These are phyloP conservation scores for Melastoma candidum DNA, from an alignment of 441 rosid genomes.

Conservation along the genomic window DNA sequence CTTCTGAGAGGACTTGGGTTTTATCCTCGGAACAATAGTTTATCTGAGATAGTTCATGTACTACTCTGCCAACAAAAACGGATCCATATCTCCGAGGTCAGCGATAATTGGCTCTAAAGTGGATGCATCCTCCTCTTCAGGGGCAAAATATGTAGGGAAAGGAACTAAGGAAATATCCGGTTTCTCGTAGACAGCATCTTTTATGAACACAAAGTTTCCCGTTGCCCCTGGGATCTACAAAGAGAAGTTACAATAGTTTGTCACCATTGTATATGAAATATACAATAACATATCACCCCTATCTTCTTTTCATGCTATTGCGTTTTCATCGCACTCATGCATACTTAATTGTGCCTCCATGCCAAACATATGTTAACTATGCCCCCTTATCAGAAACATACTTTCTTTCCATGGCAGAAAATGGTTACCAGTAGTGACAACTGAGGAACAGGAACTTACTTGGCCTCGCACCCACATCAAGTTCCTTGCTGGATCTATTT, in stretches of 20 bases:
- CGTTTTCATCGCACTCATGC: too few relatives aligned
- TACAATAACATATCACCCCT: too few relatives aligned
- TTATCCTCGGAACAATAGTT: slow-evolving; percentile 10
- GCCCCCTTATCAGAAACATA: too few relatives aligned
- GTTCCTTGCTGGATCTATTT: slow-evolving; percentile 81
- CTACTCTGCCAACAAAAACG: slow-evolving; percentile 75
- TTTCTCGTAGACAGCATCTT: slow-evolving; percentile 70
- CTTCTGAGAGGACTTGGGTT: too few relatives aligned
- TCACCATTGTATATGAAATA: too few relatives aligned
- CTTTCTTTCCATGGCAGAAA: too few relatives aligned
- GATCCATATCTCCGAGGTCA: slow-evolving; percentile 80
- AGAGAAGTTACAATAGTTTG: too few relatives aligned
- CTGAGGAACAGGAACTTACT: slow-evolving; percentile 32
- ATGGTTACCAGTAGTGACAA: not conserved
- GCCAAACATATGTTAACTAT: not conserved
- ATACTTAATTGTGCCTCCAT: not conserved
- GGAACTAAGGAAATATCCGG: slow-evolving; percentile 75
- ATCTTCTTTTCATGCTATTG: not conserved
- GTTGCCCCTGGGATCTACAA: slow-evolving; percentile 81
- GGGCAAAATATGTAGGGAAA: slow-evolving; percentile 66
- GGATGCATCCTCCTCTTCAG: slow-evolving; percentile 47
- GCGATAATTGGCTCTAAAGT: slow-evolving; percentile 51
- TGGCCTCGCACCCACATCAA: slow-evolving; percentile 94
- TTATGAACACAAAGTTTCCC: slow-evolving; percentile 86
- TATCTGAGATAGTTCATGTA: slow-evolving; percentile 1